A percentile compares a stretch with the other conserved stretches of the same genome.
Evolutionary conservation across 2,329 filamentous ascomycete genomes (phyloP).

Genomic region (Fusarium pseudonygamai): DNA sequence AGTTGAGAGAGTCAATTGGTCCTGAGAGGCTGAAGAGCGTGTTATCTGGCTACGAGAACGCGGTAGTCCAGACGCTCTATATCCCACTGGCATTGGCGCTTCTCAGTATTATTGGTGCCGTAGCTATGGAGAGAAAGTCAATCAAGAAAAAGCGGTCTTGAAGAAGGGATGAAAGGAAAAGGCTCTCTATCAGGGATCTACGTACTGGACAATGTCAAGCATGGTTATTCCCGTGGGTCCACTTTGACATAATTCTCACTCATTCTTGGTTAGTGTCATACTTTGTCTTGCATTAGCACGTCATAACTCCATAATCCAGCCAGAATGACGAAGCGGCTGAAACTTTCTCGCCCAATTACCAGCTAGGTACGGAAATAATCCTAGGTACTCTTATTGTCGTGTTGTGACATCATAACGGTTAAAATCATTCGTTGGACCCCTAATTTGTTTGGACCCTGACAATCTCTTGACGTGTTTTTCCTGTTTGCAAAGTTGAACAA

Average conservation of each 20-base stretch:
- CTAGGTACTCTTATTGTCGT: accelerated
- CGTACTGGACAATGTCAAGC: background rate
- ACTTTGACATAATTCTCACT: background rate
- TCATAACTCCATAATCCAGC: background rate
- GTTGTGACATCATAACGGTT: background rate
- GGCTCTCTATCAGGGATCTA: accelerated
- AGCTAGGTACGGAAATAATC: accelerated
- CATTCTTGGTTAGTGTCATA: background rate
- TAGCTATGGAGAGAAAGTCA: constrained; percentile 37
- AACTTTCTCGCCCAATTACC: background rate
- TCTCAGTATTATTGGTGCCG: constrained; percentile 28
- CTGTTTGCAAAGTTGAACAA: accelerated
- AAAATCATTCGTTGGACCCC: background rate
- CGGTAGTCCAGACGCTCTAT: constrained; percentile 37
- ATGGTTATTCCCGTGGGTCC: background rate
- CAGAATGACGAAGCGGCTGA: background rate
- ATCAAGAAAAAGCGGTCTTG: constrained; percentile 37
- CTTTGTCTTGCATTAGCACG: background rate
- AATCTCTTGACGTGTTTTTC: background rate
- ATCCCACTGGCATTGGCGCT: constrained; percentile 32
- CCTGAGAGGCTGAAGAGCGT: constrained; percentile 18
- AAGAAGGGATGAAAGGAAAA: too few species aligned
- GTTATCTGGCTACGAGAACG: constrained; percentile 34
- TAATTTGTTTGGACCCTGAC: background rate
- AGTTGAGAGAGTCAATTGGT: constrained; percentile 26